Percentiles rank a stretch among this genome's conserved stretches.
Conservation (phyloP, 1,284 basidiomycete genomes). For the Ganoderma leucocontextum region DNA sequence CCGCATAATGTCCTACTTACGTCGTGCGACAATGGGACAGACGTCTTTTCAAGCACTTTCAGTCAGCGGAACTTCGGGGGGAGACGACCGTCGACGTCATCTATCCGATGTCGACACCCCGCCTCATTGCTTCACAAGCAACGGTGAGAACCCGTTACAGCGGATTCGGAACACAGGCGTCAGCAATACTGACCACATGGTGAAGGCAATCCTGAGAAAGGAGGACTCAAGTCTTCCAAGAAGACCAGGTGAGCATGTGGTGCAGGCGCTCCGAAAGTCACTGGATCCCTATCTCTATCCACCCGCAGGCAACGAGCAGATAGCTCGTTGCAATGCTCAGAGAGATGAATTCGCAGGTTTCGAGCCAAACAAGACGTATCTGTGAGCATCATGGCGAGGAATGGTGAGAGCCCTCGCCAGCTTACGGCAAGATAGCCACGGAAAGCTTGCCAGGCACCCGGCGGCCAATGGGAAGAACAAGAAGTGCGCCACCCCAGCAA, state of each 20-base stretch:
- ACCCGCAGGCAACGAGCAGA: background rate
- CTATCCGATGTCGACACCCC: slow-evolving; percentile 17
- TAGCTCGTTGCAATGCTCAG: no score
- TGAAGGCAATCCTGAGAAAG: slow-evolving; percentile 32
- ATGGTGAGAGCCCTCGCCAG: slow-evolving; percentile 4
- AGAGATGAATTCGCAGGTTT: background rate
- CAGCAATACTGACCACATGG: slow-evolving; percentile 30
- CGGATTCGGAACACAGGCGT: slow-evolving; percentile 17
- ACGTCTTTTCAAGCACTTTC: background rate
- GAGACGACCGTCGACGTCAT: slow-evolving; percentile 28
- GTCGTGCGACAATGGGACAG: background rate
- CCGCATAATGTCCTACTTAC: background rate
- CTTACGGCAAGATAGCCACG: slow-evolving; percentile 26
- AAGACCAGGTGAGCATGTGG: slow-evolving; percentile 32
- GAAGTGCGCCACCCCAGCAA: slow-evolving; percentile 4
- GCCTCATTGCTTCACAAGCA: slow-evolving; percentile 17
- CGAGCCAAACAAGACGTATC: slow-evolving; percentile 2
- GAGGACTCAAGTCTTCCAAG: slow-evolving; percentile 29
- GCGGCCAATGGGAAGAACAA: slow-evolving; percentile 18
- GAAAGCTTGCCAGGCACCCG: slow-evolving; percentile 9
- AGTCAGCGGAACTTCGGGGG: slow-evolving; percentile 6
- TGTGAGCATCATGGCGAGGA: background rate
- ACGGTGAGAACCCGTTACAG: slow-evolving; percentile 24
- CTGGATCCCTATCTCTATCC: slow-evolving; percentile 27
- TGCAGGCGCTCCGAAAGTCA: slow-evolving; percentile 27